Percentiles rank a stretch among this genome's conserved stretches.
Evolutionary conservation across 2,329 filamentous ascomycete genomes (phyloP).

Genomic region (Sporothrix sp.): DNA sequence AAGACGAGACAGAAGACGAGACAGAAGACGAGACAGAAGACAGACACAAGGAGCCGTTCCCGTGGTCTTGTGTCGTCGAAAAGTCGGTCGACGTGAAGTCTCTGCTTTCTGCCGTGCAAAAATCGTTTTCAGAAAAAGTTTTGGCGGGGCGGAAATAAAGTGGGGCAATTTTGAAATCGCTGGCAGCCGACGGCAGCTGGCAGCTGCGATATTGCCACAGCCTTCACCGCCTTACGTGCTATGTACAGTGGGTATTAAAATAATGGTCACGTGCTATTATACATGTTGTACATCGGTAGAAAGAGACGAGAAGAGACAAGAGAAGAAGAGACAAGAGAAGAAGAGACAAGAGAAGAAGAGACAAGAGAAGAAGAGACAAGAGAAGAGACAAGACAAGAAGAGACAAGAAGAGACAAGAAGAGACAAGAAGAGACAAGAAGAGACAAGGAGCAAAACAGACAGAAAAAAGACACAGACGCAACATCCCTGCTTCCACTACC

Average conservation of each 20-base stretch:
- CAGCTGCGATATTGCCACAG: background rate
- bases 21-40: background rate
- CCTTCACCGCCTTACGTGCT: background rate
- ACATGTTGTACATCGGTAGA: too few species aligned
- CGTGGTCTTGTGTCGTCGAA: too few species aligned
- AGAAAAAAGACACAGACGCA: background rate
- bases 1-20: background rate
- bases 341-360: too few species aligned
- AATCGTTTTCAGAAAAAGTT: too few species aligned
- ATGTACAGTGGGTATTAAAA: background rate
- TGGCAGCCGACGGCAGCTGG: background rate
- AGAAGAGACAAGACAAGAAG: too few species aligned
- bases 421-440: background rate
- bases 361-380: too few species aligned
- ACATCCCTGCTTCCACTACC: background rate
- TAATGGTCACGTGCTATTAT: too few species aligned
- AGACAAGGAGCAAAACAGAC: background rate
- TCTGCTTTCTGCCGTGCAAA: too few species aligned
- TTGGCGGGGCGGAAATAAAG: conserved; percentile 9
- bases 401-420: too few species aligned
- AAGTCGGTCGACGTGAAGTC: too few species aligned
- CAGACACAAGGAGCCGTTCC: background rate
- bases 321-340: too few species aligned
- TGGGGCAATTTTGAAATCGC: background rate
- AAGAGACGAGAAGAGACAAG: too few species aligned